These are phyloP conservation scores for Casuarina glauca DNA, from an alignment of 306 rosid species.

Conservation along the genomic window DNA sequence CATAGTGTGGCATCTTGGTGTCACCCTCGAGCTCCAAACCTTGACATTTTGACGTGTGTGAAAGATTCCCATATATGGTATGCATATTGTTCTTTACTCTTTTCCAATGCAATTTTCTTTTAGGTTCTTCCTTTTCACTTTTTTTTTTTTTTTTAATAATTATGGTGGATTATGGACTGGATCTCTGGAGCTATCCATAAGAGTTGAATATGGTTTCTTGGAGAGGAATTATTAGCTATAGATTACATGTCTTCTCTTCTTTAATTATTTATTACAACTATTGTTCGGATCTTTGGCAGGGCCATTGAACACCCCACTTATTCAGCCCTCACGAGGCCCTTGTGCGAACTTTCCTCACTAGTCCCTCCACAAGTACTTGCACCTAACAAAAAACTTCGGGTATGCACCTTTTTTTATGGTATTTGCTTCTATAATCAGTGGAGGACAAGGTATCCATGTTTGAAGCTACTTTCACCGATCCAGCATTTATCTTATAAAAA, in stretches of 20 bases:
- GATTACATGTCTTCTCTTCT: background rate
- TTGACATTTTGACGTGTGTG: conserved; percentile 94
- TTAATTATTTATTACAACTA: background rate
- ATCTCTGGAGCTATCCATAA: background rate
- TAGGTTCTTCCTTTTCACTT: background rate
- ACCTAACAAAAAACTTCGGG: conserved; percentile 94
- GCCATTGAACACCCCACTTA: conserved; percentile 97
- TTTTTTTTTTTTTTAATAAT: background rate
- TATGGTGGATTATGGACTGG: conserved; percentile 2
- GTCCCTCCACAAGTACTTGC: conserved; percentile 89
- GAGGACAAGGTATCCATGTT: background rate
- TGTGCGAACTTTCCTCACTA: conserved; percentile 90
- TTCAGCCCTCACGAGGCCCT: conserved; percentile 97
- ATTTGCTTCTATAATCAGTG: background rate
- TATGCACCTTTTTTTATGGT: conserved; percentile 40
- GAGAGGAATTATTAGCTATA: background rate
- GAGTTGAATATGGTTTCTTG: background rate
- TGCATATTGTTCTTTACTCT: conserved; percentile 18
- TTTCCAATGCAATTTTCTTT: conserved; percentile 25
- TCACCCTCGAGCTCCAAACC: conserved; percentile 99
- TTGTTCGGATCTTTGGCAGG: conserved; percentile 53
- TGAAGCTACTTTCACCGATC: background rate
- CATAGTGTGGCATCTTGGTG: conserved; percentile 99
- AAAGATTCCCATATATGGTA: conserved; percentile 98
- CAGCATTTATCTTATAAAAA: background rate